Evolutionary conservation across 2,329 filamentous ascomycete species (phyloP), one percentile per base, ranked within the genome.

Genomic region (Verticillium longisporum): DNA sequence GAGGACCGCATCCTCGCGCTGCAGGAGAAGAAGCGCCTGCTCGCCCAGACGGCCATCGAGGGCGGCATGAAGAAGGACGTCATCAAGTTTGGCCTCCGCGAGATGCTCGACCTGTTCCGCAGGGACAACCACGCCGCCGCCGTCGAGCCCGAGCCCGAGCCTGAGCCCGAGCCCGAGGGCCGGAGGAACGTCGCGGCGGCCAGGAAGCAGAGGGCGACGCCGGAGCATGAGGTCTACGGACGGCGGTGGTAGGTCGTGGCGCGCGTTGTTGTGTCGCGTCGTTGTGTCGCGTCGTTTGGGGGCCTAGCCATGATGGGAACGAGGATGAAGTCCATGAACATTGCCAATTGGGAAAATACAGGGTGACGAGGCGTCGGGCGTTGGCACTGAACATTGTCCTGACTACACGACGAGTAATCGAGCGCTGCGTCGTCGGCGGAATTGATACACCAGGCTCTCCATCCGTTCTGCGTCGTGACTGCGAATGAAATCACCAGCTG

Each of bases 1-100:
- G 95, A 99, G 79, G 92, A 94, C 74, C 87, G 93, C 61, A 99
- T 99, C 68, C 79, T 98, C n/a, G 91, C 90, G 63, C 83, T 99
- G 26, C 95, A 99, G 75, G 89, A 97, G 65, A 92, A 92, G 75
- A 99, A 99, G 78, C 87, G 95, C 11, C 86, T 92, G 68, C 83
- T 99, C 13, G 94, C 95, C n/a, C 88, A 92, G 70, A 88, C 93
- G 64, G 91, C 95, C 13, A 95, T 99, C 62, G 95, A 97, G 74
- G 87, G 88, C 64, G 88, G 87, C 66, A 85, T 87, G 72, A 90
- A 85, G 57, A 59, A 59, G 57, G 45, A 59, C 45, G 41, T 59
- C n/a, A 45, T 59, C 13, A 59, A 59, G 57, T 45, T 59, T 32
- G 57, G 57, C 57, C 50, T 59, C 57, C 37, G 55, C 9, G 57